Conservation (phyloP, 2,329 filamentous ascomycete species). For the Chaetomium globosum region DNA sequence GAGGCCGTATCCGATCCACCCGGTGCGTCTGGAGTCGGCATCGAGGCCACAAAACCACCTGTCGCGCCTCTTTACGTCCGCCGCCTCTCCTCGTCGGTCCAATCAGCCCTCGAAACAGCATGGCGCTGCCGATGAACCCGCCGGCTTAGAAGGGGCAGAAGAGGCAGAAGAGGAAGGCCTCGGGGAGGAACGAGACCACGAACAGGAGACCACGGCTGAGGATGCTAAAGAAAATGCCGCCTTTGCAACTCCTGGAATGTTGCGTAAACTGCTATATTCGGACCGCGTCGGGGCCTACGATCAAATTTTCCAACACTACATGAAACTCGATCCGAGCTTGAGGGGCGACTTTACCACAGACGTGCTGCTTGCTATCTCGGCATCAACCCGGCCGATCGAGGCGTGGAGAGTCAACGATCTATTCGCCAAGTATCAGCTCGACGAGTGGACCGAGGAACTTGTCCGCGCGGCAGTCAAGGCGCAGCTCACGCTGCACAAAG, state of each 20-base stretch:
- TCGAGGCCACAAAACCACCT: conserved; percentile 28
- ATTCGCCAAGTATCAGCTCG: conserved; percentile 45
- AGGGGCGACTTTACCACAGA: conserved; percentile 38
- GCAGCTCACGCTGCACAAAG: conserved; percentile 47
- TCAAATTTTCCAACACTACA: conserved; percentile 50
- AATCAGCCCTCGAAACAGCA: background rate
- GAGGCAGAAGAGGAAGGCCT: background rate
- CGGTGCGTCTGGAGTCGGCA: conserved; percentile 31
- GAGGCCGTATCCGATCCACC: conserved; percentile 37
- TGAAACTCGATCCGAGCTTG: conserved; percentile 42
- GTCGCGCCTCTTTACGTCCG: conserved; percentile 38
- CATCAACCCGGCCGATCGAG: conserved; percentile 49
- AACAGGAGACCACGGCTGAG: background rate
- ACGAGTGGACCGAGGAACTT: conserved; percentile 47
- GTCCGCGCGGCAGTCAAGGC: conserved; percentile 49
- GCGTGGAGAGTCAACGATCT: conserved; percentile 51
- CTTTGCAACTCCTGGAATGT: background rate
- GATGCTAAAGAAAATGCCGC: background rate
- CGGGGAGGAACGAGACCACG: background rate
- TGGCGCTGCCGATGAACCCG: background rate
- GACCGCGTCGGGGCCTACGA: conserved; percentile 40
- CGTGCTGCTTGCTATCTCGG: conserved; percentile 49
- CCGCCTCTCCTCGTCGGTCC: conserved; percentile 28
- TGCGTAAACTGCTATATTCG: conserved; percentile 24
- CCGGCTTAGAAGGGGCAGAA: background rate